Conservation (phyloP, 768 basidiomycete species). For the Sarcodon sp. region DNA sequence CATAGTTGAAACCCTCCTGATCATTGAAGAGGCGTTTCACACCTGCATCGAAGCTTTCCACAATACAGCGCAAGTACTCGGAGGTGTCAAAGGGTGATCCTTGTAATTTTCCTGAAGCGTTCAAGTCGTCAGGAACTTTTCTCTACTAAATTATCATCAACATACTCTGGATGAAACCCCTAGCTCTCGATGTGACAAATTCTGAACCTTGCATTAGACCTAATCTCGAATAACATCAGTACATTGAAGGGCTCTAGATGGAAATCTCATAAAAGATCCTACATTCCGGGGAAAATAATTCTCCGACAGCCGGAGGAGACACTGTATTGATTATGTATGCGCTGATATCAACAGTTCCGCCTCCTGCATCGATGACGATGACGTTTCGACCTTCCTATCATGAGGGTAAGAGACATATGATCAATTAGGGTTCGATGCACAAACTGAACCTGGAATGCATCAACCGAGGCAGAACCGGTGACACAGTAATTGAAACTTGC, state of each 20-base stretch:
- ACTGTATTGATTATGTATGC: conserved; percentile 13
- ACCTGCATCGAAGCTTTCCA: conserved; percentile 23
- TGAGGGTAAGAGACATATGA: conserved; percentile 6
- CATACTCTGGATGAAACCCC: conserved; percentile 19
- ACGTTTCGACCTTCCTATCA: conserved; percentile 18
- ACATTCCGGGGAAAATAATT: conserved; percentile 23
- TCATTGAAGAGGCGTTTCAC: conserved; percentile 32
- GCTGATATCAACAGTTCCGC: conserved; percentile 29
- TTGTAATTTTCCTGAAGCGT: conserved; percentile 14
- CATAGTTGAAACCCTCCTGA: conserved; percentile 23
- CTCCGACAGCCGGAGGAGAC: conserved; percentile 15
- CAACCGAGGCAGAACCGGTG: conserved; percentile 27
- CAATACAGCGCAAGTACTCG: conserved; percentile 23
- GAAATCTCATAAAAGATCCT: conserved; percentile 1
- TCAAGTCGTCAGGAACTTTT: not conserved
- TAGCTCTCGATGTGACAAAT: conserved; percentile 22
- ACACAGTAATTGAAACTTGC: conserved; percentile 49
- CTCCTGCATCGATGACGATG: conserved; percentile 41
- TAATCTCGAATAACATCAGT: conserved; percentile 7
- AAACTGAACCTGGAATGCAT: conserved; percentile 19
- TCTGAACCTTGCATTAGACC: conserved; percentile 29
- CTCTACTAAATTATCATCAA: not conserved
- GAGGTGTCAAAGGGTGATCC: conserved; percentile 17
- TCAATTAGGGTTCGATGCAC: not conserved
- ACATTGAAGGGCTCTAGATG: not conserved